These are phyloP conservation scores for Scheffersomyces titani DNA, from an alignment of 1,139 yeast genomes.

Conservation along the genomic window DNA sequence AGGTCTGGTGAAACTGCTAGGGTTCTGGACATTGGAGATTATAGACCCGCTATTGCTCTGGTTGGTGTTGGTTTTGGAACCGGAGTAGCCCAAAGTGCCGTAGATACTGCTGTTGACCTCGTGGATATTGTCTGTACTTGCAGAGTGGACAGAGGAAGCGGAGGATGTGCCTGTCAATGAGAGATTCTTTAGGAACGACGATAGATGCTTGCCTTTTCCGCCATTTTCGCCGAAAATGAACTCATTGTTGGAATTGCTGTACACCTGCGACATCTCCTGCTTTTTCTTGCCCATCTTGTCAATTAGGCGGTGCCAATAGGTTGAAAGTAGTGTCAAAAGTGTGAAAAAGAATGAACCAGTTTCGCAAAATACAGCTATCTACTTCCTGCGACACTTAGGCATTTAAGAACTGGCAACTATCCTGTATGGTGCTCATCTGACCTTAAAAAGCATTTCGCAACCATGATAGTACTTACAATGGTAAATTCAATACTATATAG, in stretches of 20 bases:
- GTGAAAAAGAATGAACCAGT: not conserved
- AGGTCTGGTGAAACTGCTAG: conserved; percentile 7
- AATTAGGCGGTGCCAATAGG: not conserved
- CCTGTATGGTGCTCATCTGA: not conserved
- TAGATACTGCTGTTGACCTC: conserved; percentile 42
- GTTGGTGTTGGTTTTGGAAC: conserved; percentile 4
- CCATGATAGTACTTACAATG: not conserved
- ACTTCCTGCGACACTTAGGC: not conserved
- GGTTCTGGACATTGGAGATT: conserved; percentile 6
- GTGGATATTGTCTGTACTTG: conserved; percentile 19
- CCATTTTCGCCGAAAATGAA: conserved; percentile 69
- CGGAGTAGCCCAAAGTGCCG: conserved; percentile 37
- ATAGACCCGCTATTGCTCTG: conserved; percentile 19
- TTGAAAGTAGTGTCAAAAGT: not conserved
- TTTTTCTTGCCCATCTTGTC: conserved; percentile 43
- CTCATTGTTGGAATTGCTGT: conserved; percentile 51
- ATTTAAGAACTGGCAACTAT: not conserved
- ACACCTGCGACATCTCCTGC: conserved; percentile 63
- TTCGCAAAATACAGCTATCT: not conserved
- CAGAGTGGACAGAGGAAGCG: conserved; percentile 8
- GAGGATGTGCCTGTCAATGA: conserved; percentile 31
- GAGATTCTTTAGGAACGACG: conserved; percentile 57
- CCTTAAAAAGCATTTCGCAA: not conserved
- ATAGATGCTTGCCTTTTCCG: conserved; percentile 63
- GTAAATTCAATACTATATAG: too few species aligned